phyloP scores from a whole-genome alignment of 139 green algal species.

The Desmodesmus armatus region DNA sequence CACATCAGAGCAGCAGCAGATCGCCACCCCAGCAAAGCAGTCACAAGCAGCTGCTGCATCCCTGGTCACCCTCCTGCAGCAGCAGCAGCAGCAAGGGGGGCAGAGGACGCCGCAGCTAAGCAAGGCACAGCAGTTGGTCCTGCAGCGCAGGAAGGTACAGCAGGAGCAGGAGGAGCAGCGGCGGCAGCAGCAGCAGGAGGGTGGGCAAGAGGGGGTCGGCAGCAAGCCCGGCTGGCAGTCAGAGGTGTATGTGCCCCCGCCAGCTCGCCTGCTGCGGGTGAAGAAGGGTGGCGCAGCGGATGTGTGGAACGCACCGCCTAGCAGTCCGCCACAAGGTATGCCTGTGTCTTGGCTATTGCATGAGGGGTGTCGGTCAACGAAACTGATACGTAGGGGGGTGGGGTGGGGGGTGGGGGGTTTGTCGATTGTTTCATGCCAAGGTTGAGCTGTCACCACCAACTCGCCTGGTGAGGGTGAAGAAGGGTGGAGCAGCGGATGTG shows the following conservation, averaged over 20 bases:
- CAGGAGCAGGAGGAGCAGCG: background rate
- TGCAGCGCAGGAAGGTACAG: background rate
- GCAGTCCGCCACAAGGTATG: no score
- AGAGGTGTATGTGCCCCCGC: slow-evolving; percentile 7
- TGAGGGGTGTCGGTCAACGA: no score
- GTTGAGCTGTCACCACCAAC: background rate
- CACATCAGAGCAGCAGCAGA: slow-evolving; percentile 1
- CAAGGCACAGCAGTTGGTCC: background rate
- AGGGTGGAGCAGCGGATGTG: background rate
- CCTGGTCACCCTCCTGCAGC: background rate
- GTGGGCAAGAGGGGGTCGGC: no score
- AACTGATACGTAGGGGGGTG: no score
- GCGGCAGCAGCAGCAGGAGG: slow-evolving; percentile 9
- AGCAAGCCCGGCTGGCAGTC: slow-evolving; percentile 25
- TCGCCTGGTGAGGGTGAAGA: slow-evolving; percentile 4
- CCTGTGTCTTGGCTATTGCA: no score
- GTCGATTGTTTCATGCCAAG: no score
- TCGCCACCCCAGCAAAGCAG: background rate
- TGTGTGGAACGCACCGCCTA: background rate
- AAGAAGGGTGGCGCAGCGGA: slow-evolving; percentile 14
- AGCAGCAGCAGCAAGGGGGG: slow-evolving; percentile 10
- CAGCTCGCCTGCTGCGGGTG: background rate
- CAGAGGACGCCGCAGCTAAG: background rate
- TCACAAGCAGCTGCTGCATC: background rate
- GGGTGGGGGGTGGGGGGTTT: no score